phyloP scores from a whole-genome alignment of 139 green algal genomes.

The Trebouxia sp. region DNA sequence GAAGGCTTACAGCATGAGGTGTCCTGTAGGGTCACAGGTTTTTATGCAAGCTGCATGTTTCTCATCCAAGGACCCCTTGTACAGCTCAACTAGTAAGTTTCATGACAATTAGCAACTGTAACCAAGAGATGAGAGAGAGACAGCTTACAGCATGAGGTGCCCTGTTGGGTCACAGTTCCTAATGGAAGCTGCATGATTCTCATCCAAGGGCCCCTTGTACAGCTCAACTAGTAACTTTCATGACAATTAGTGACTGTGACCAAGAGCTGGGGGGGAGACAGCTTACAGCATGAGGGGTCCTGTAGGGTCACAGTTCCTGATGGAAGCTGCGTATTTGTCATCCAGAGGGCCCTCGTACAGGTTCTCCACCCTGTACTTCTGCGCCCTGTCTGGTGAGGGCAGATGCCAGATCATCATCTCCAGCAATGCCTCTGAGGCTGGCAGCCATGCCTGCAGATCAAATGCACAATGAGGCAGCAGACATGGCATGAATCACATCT shows the following conservation, averaged over 20 bases:
- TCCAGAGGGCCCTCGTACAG: conserved; percentile 98
- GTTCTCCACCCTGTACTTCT: conserved; percentile 97
- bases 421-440: conserved; percentile 90
- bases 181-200: conserved; percentile 90
- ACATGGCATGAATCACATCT: background rate
- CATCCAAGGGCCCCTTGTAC: conserved; percentile 97
- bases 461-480: background rate
- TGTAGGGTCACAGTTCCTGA: conserved; percentile 94
- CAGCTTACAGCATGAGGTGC: conserved; percentile 88
- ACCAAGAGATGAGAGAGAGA: background rate
- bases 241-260: too few relatives aligned
- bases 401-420: conserved; percentile 99
- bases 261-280: background rate
- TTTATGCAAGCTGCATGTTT: conserved; percentile 88
- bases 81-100: too few relatives aligned
- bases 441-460: conserved; percentile 93
- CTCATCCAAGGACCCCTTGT: conserved; percentile 97
- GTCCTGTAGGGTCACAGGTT: conserved; percentile 93
- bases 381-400: conserved; percentile 73
- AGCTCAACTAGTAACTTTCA: too few relatives aligned
- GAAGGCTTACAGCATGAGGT: conserved; percentile 85
- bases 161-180: conserved; percentile 93
- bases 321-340: conserved; percentile 90
- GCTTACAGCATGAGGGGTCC: conserved; percentile 93
- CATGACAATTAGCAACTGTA: too few relatives aligned